These are phyloP conservation scores for Hypholoma fasciculare DNA, from an alignment of 768 basidiomycete species.

Conservation along the genomic window DNA sequence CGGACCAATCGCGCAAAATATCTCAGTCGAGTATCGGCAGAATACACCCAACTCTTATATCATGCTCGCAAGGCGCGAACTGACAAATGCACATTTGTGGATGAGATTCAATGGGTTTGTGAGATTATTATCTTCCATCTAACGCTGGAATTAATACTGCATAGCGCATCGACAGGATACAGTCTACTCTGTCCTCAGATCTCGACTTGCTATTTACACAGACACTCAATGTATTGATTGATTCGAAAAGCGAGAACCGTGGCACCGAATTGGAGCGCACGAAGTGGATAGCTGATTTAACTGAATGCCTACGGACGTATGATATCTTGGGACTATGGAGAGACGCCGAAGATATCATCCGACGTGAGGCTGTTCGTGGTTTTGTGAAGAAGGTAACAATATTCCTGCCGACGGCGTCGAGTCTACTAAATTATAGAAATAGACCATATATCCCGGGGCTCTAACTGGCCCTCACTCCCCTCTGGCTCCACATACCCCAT, in stretches of 20 bases:
- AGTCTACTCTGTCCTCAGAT: slow-evolving; percentile 82
- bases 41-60: slow-evolving; percentile 92
- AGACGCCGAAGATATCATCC: slow-evolving; percentile 86
- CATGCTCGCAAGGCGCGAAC: slow-evolving; percentile 78
- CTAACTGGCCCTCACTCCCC: slow-evolving; percentile 72
- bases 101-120: slow-evolving; percentile 84
- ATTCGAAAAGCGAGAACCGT: slow-evolving; percentile 47
- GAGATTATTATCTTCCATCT: slow-evolving; percentile 14
- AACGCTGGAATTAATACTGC: slow-evolving; percentile 4
- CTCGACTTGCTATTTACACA: slow-evolving; percentile 79
- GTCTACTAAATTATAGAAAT: slow-evolving; percentile 8
- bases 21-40: slow-evolving; percentile 80
- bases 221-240: slow-evolving; percentile 53
- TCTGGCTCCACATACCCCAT: slow-evolving; percentile 74
- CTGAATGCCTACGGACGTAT: slow-evolving; percentile 80
- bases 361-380: slow-evolving; percentile 65
- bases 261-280: slow-evolving; percentile 63
- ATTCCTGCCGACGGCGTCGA: not conserved
- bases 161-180: slow-evolving; percentile 80
- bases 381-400: slow-evolving; percentile 75
- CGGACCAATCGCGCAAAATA: slow-evolving; percentile 75
- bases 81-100: slow-evolving; percentile 79
- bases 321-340: slow-evolving; percentile 79
- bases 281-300: slow-evolving; percentile 64
- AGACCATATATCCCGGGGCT: slow-evolving; percentile 79